Percentiles rank a stretch among this genome's conserved stretches.
Conservation (phyloP, 768 basidiomycete species). For the Xerocomellus intermedius region DNA sequence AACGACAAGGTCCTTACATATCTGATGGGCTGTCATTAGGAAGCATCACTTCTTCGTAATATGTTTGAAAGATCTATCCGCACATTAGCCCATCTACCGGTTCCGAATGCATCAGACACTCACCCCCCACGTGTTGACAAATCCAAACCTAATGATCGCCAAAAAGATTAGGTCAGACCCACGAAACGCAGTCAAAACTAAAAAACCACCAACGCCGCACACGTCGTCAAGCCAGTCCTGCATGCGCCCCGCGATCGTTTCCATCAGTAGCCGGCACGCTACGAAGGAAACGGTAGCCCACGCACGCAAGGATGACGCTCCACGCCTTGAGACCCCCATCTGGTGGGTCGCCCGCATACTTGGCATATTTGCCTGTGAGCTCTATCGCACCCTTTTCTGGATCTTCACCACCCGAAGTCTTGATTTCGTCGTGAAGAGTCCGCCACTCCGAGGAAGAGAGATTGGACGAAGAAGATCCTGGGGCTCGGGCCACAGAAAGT, state of each 20-base stretch:
- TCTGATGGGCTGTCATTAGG: constrained; percentile 50
- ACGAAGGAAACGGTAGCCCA: background rate
- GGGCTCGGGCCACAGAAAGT: no score
- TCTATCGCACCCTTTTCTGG: constrained; percentile 5
- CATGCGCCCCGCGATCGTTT: background rate
- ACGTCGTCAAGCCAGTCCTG: constrained; percentile 29
- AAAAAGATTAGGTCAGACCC: background rate
- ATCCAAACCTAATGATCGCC: constrained; percentile 51
- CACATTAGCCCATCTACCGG: background rate
- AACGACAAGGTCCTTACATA: constrained; percentile 46
- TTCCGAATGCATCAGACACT: constrained; percentile 24
- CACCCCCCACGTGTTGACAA: constrained; percentile 75
- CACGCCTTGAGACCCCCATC: constrained; percentile 33
- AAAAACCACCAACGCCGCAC: constrained; percentile 38
- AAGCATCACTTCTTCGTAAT: constrained; percentile 59
- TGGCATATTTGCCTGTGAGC: constrained; percentile 13
- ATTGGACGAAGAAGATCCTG: background rate
- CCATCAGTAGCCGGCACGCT: background rate
- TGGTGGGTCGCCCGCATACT: constrained; percentile 23
- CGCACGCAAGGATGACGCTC: constrained; percentile 31
- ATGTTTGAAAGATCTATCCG: constrained; percentile 65
- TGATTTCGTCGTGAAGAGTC: constrained; percentile 13
- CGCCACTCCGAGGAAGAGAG: background rate
- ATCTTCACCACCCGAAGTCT: background rate
- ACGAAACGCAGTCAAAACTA: background rate